Evolutionary conservation across 2,329 filamentous ascomycete genomes (phyloP), one percentile per base, ranked within the genome.

Genomic region (Hypoxylon sp.): DNA sequence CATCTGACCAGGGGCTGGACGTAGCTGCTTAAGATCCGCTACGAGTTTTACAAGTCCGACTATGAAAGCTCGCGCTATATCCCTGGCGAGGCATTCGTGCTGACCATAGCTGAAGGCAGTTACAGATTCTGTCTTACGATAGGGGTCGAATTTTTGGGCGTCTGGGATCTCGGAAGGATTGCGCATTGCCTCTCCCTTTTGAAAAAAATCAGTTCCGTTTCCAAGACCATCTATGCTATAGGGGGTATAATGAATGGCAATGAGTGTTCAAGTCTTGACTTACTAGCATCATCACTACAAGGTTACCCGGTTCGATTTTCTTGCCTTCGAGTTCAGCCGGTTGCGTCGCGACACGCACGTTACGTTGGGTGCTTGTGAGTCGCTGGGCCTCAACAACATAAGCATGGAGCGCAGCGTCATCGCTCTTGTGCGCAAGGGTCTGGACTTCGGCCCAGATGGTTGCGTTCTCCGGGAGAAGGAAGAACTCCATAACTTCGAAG

Each of bases 61-160:
- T 4, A 79, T 63, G 32, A 73, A 76, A 0, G 72, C 64, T 8
- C 73, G 66, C 0, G 73, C 70, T 1, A 78, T 57, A 3, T 77
- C 69, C 25, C 70, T 68, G 27, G 70, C 73, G 1, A 78, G 20
- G 48, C 78, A 80, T 19, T 75, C 70, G 61, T 81, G 77, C 21
- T 74, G 71, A 0, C 76, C 76, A 43, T 72, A 73, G 58, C 75
- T 75, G 51, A 74, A 79, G 13, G 75, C 67, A 1, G 73, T 70
- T 20, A 80, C 73, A 1, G 69, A 62, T 3, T 67, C 67, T 3
- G 59, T 60, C 50, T 73, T 68, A 46, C 78, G 73, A 16, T 71
- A 67, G 2, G 76, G 67, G 27, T 75, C 69, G 54, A 81, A 79
- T 44, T 69, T 66, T 26, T 67, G 59, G 1, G 75, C 65, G 15